These are phyloP conservation scores for Candida easanensis DNA, from an alignment of 805 yeast species.

Conservation along the genomic window DNA sequence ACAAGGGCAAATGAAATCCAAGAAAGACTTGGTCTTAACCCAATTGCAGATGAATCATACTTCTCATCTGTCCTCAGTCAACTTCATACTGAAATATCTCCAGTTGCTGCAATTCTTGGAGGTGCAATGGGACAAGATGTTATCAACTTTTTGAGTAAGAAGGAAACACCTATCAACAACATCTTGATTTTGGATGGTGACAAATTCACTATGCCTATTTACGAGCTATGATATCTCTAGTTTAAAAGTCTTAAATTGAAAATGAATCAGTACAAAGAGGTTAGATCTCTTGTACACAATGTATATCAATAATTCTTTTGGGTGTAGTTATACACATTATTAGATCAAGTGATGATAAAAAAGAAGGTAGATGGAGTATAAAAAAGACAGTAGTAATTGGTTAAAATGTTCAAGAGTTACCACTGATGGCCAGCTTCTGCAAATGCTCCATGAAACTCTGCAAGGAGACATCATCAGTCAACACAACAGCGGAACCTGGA, in stretches of 20 bases:
- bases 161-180: slow-evolving; percentile 81
- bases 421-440: slow-evolving; percentile 25
- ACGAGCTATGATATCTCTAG: slow-evolving; percentile 38
- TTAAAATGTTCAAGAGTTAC: too few relatives aligned
- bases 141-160: slow-evolving; percentile 72
- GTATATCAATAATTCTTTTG: too few relatives aligned
- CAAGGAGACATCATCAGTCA: slow-evolving; percentile 51
- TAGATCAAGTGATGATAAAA: too few relatives aligned
- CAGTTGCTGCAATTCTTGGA: slow-evolving; percentile 84
- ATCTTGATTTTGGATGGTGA: slow-evolving; percentile 73
- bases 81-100: slow-evolving; percentile 64
- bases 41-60: slow-evolving; percentile 41
- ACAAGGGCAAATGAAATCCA: slow-evolving; percentile 32
- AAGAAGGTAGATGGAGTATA: too few relatives aligned
- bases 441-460: slow-evolving; percentile 36
- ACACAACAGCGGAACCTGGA: slow-evolving; percentile 36
- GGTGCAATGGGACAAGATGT: slow-evolving; percentile 90
- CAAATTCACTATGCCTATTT: slow-evolving; percentile 75
- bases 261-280: too few relatives aligned
- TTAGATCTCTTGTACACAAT: too few relatives aligned
- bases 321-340: too few relatives aligned
- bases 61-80: slow-evolving; percentile 44
- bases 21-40: slow-evolving; percentile 36
- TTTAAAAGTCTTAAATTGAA: too few relatives aligned
- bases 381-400: too few relatives aligned